phyloP scores from a whole-genome alignment of 164 flowering plant genomes.

The Stephania cephalantha region DNA sequence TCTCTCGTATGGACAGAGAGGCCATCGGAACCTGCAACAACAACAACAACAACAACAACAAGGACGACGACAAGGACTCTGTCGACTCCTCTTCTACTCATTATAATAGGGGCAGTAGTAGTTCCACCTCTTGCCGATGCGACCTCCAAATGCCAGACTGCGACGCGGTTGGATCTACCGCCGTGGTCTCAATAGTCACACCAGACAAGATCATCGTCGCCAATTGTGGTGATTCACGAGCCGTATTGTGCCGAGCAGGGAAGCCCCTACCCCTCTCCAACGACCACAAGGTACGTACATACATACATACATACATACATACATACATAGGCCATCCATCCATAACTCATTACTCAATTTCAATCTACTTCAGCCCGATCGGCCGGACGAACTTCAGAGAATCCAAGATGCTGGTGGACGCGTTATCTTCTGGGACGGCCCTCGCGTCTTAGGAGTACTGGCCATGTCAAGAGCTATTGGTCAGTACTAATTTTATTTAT shows the following conservation, averaged over 20 bases:
- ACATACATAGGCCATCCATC: too few species aligned
- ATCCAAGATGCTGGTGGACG: constrained; percentile 75
- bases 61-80: too few species aligned
- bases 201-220: constrained; percentile 66
- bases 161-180: constrained; percentile 89
- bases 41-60: not conserved
- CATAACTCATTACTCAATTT: not conserved
- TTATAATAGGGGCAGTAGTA: constrained; percentile 5
- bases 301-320: too few species aligned
- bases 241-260: constrained; percentile 64
- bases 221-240: constrained; percentile 89
- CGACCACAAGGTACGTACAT: constrained; percentile 48
- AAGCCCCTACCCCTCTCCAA: constrained; percentile 49
- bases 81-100: too few species aligned
- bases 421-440: constrained; percentile 76
- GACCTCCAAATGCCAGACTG: constrained; percentile 64
- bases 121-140: constrained; percentile 43
- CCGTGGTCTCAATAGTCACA: constrained; percentile 64
- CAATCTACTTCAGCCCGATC: constrained; percentile 50
- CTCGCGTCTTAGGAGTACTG: constrained; percentile 74
- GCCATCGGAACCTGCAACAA: constrained; percentile 20
- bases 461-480: constrained; percentile 95
- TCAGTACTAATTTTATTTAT: constrained; percentile 6
- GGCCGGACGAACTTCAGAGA: constrained; percentile 69
- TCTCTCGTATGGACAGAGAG: constrained; percentile 62